Percentiles rank a stretch among this genome's conserved stretches.
Conservation (phyloP, 139 green algal genomes). For the Edaphochlamys debaryana region DNA sequence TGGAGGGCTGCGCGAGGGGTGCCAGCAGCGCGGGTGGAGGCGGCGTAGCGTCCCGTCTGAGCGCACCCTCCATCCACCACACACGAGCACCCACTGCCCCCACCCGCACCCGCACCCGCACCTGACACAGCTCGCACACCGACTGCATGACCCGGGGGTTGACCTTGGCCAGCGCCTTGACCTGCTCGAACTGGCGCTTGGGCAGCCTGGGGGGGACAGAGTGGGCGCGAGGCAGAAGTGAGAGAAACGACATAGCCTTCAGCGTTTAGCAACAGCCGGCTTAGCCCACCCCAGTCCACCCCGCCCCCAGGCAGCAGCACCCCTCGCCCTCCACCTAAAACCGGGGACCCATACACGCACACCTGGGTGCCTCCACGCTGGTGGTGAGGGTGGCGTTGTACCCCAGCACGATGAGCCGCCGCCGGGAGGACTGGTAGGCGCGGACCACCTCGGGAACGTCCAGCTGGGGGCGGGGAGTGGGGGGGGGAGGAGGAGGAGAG, state of each 20-base stretch:
- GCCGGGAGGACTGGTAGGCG: slow-evolving; percentile 56
- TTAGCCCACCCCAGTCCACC: no score
- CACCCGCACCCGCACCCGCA: slow-evolving; percentile 7
- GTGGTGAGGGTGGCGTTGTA: slow-evolving; percentile 98
- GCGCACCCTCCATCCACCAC: no score
- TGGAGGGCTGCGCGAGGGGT: no score
- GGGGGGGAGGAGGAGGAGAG: background rate
- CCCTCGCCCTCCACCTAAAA: no score
- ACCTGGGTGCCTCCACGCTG: slow-evolving; percentile 72
- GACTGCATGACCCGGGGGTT: slow-evolving; percentile 68
- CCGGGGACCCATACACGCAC: no score
- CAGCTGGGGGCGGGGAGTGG: slow-evolving; percentile 50
- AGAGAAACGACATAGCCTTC: no score
- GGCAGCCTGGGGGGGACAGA: slow-evolving; percentile 47
- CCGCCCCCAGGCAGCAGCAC: no score
- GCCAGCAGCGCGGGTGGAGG: background rate
- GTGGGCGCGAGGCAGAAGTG: no score
- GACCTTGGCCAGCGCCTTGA: slow-evolving; percentile 72
- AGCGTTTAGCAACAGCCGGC: no score
- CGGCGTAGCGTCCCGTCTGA: no score
- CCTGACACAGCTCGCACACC: slow-evolving; percentile 61
- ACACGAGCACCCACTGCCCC: background rate
- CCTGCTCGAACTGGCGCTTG: slow-evolving; percentile 87
- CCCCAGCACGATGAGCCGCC: slow-evolving; percentile 89
- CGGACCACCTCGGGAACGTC: slow-evolving; percentile 64